Percentiles rank a stretch among this genome's conserved stretches.
phyloP scores from a whole-genome alignment of 148 eudicot species.

The Arbutus unedo region DNA sequence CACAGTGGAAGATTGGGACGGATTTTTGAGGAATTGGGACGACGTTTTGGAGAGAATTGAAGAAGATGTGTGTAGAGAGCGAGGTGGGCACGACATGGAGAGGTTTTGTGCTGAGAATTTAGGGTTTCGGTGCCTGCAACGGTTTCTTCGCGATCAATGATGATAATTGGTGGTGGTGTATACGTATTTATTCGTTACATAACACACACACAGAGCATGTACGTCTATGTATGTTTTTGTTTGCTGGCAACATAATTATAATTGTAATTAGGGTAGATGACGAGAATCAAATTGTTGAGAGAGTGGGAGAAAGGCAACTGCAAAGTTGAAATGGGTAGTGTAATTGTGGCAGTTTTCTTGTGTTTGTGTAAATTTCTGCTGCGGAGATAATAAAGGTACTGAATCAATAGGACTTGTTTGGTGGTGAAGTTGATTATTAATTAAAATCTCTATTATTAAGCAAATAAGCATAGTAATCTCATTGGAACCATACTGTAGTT shows the following conservation, averaged over 20 bases:
- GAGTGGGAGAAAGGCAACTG: not conserved
- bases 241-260: not conserved
- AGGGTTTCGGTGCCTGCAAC: slow-evolving; percentile 80
- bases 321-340: too few relatives aligned
- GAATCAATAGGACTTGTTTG: too few relatives aligned
- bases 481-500: too few relatives aligned
- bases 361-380: too few relatives aligned
- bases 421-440: too few relatives aligned
- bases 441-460: too few relatives aligned
- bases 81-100: slow-evolving; percentile 74
- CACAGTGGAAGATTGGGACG: slow-evolving; percentile 33
- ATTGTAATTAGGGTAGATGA: too few relatives aligned
- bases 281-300: too few relatives aligned
- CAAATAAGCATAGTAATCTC: too few relatives aligned
- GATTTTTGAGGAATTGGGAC: slow-evolving; percentile 55
- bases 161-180: not conserved
- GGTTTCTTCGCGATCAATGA: slow-evolving; percentile 60
- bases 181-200: not conserved
- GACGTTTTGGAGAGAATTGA: slow-evolving; percentile 56
- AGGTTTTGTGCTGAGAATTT: slow-evolving; percentile 68
- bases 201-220: not conserved
- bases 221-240: not conserved
- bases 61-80: slow-evolving; percentile 53
- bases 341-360: too few relatives aligned
- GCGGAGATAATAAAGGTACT: too few relatives aligned